Conservation (phyloP, 495 filamentous ascomycete genomes). For the Penicillium canariense region DNA sequence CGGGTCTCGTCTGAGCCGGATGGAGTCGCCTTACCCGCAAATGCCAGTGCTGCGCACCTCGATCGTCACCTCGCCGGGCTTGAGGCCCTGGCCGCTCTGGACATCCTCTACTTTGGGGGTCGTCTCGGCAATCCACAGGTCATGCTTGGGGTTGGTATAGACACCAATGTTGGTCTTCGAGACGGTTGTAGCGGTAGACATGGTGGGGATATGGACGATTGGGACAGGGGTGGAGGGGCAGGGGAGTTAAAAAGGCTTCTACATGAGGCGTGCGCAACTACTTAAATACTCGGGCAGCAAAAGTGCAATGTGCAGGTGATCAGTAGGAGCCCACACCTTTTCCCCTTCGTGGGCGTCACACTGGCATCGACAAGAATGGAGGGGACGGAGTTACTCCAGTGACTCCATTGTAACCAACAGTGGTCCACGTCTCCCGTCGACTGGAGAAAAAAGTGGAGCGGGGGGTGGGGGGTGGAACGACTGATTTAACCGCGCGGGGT, state of each 20-base stretch:
- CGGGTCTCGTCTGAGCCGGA: too few relatives aligned
- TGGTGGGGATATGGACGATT: conserved; percentile 17
- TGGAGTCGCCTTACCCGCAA: conserved; percentile 66
- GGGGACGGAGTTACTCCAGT: too few relatives aligned
- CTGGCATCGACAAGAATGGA: too few relatives aligned
- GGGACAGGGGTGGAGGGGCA: neutral
- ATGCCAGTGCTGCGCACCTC: conserved; percentile 89
- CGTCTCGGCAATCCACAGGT: conserved; percentile 83
- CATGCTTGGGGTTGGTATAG: conserved; percentile 88
- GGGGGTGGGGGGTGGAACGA: conserved; percentile 15
- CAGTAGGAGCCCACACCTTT: neutral
- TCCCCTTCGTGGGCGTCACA: neutral
- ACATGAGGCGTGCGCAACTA: conserved; percentile 1
- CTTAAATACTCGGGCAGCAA: conserved; percentile 1
- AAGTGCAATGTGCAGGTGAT: conserved; percentile 21
- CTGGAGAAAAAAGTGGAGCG: conserved; percentile 15
- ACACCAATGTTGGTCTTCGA: conserved; percentile 88
- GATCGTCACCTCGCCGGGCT: conserved; percentile 77
- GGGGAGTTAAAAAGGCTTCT: conserved; percentile 4
- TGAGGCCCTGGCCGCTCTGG: conserved; percentile 64
- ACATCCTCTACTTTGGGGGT: conserved; percentile 73
- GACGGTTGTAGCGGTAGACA: conserved; percentile 40
- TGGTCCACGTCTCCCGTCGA: too few relatives aligned
- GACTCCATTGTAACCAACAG: too few relatives aligned
- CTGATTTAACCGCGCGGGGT: conserved; percentile 31